Percentiles rank a stretch among this genome's conserved stretches.
Evolutionary conservation across 2,329 filamentous ascomycete species (phyloP).

Genomic region (Fusarium nelsonii): DNA sequence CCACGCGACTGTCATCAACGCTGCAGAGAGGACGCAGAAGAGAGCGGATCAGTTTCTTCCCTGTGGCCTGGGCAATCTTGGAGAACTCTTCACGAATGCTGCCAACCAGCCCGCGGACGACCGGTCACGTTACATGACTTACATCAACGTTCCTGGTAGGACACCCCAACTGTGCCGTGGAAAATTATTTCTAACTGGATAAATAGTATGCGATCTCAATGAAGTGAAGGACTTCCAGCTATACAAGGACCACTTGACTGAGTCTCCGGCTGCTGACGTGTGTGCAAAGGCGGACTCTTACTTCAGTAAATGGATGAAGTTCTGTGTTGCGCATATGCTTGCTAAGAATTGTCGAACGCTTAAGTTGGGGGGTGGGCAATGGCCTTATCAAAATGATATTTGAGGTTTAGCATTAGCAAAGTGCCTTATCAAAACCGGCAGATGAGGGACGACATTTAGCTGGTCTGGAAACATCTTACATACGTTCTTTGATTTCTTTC

Average conservation of each 20-base stretch:
- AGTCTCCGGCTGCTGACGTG: neutral
- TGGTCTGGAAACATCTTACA: no score
- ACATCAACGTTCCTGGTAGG: constrained; percentile 10
- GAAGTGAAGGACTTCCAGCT: neutral
- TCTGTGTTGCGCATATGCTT: constrained; percentile 1
- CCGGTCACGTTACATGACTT: neutral
- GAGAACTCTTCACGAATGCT: neutral
- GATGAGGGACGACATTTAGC: no score
- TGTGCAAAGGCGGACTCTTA: neutral
- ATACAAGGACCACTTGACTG: neutral
- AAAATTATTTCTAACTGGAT: neutral
- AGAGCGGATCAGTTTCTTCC: neutral
- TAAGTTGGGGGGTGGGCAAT: neutral
- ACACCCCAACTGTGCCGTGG: fast-evolving
- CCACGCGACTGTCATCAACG: neutral
- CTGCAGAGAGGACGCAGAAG: constrained; percentile 2
- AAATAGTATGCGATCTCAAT: neutral
- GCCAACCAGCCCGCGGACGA: neutral
- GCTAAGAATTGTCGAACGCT: constrained; percentile 5
- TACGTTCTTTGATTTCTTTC: no score
- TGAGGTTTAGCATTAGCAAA: neutral
- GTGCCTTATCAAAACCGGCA: no score
- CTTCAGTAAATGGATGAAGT: neutral
- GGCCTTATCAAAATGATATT: constrained; percentile 9
- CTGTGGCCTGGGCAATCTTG: neutral